These are phyloP conservation scores for Ananas comosus DNA, from an alignment of 176 grass and related monocot species.

Conservation along the genomic window DNA sequence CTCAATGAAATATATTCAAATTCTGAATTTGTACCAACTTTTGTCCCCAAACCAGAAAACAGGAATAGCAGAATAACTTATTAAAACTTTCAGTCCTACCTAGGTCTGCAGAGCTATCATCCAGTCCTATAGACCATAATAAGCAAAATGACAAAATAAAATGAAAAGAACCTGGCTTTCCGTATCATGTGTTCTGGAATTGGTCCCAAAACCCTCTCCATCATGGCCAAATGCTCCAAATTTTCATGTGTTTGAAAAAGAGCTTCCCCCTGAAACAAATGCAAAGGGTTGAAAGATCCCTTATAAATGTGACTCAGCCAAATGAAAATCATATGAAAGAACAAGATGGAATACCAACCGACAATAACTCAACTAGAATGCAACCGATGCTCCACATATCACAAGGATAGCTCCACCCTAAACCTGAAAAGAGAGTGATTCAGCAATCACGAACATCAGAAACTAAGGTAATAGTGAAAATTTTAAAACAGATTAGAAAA, in stretches of 20 bases:
- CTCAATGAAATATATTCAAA: no score
- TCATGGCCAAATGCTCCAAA: constrained; percentile 92
- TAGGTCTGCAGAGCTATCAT: no score
- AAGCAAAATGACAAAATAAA: background rate
- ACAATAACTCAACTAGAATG: constrained; percentile 81
- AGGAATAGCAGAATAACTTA: no score
- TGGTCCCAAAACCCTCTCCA: constrained; percentile 91
- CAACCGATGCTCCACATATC: constrained; percentile 94
- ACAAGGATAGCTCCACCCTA: constrained; percentile 90
- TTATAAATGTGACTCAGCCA: background rate
- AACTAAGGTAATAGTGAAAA: background rate
- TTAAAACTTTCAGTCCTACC: no score
- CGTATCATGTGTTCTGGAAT: constrained; percentile 73
- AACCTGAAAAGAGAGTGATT: constrained; percentile 40
- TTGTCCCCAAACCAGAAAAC: no score
- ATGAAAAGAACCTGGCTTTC: constrained; percentile 47
- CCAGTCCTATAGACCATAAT: no score
- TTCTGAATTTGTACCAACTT: no score
- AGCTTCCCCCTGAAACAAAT: constrained; percentile 62
- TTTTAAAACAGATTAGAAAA: background rate
- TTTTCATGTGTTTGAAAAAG: constrained; percentile 95
- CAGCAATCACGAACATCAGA: constrained; percentile 8
- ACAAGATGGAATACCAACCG: constrained; percentile 35
- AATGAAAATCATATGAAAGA: background rate
- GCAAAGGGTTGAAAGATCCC: constrained; percentile 13